Conservation (phyloP, 1,284 basidiomycete genomes). For the Malassezia caprae region DNA sequence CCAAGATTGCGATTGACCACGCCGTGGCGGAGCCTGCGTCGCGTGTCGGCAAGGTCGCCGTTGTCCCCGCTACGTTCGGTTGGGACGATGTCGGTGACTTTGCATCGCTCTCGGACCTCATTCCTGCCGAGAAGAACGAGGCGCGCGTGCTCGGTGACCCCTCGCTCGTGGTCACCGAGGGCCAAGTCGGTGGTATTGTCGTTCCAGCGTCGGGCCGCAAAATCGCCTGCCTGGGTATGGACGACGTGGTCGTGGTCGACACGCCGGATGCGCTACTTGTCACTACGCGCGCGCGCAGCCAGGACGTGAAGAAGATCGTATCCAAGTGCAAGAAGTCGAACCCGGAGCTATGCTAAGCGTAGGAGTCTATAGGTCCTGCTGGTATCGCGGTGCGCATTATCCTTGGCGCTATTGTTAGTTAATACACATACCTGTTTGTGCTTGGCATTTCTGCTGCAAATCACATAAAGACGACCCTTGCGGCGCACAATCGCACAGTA, state of each 20-base stretch:
- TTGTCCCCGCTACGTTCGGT: constrained; percentile 47
- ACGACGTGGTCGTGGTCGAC: constrained; percentile 48
- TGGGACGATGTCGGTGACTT: constrained; percentile 49
- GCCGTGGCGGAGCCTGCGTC: constrained; percentile 47
- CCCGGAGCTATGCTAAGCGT: constrained; percentile 31
- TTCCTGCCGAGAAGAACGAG: constrained; percentile 45
- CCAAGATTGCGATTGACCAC: constrained; percentile 48
- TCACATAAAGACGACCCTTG: constrained; percentile 83
- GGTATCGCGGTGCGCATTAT: neutral
- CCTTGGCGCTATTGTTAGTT: constrained; percentile 11
- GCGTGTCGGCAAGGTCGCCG: constrained; percentile 42
- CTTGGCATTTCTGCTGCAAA: constrained; percentile 88
- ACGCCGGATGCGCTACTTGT: constrained; percentile 44
- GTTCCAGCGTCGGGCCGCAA: constrained; percentile 36
- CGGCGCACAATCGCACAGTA: constrained; percentile 51
- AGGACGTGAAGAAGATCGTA: constrained; percentile 48
- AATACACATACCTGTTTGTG: constrained; percentile 79
- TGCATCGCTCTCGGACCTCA: constrained; percentile 39
- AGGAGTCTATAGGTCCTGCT: neutral
- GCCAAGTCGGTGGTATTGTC: constrained; percentile 43
- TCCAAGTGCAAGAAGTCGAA: constrained; percentile 38
- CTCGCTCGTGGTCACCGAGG: constrained; percentile 39
- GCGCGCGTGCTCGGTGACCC: constrained; percentile 45
- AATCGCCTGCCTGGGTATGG: constrained; percentile 46
- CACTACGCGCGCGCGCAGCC: constrained; percentile 43